Evolutionary conservation across 306 rosid species (phyloP).

Genomic region (Casuarina equisetifolia): DNA sequence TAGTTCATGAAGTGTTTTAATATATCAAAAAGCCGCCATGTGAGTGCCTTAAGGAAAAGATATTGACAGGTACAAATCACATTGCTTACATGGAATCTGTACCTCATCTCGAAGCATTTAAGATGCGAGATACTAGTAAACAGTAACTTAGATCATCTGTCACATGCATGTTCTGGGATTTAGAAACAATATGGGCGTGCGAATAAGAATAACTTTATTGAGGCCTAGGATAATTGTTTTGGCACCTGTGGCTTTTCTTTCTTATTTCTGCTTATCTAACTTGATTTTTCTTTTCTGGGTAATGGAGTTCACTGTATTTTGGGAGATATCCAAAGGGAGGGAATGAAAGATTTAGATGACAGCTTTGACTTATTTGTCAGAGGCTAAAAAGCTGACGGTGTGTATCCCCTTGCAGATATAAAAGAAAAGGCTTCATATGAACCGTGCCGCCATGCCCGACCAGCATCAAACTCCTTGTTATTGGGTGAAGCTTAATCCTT

Average conservation of each 20-base stretch:
- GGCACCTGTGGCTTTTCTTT: neutral
- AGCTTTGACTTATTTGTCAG: too few relatives aligned
- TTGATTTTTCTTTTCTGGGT: neutral
- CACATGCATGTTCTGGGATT: conserved; percentile 32
- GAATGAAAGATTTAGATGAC: too few relatives aligned
- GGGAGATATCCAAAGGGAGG: neutral
- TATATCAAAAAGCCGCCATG: neutral
- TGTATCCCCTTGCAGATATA: too few relatives aligned
- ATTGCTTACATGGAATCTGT: neutral
- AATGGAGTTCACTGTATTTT: too few relatives aligned
- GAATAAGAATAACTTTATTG: conserved; percentile 38
- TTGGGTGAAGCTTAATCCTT: too few relatives aligned
- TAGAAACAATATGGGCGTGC: conserved; percentile 27
- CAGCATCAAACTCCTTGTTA: too few relatives aligned
- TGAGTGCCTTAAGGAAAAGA: too few relatives aligned
- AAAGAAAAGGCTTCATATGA: too few relatives aligned
- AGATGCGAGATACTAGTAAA: neutral
- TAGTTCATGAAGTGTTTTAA: neutral
- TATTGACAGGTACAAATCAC: neutral
- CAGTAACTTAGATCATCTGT: conserved; percentile 6
- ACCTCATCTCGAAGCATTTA: neutral
- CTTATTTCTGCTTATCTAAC: neutral
- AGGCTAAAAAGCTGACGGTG: too few relatives aligned
- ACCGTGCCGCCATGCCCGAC: too few relatives aligned
- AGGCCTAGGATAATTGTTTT: conserved; percentile 32